Evolutionary conservation across 345 rosid species (phyloP).

Genomic region (Bruguiera parviflora): DNA sequence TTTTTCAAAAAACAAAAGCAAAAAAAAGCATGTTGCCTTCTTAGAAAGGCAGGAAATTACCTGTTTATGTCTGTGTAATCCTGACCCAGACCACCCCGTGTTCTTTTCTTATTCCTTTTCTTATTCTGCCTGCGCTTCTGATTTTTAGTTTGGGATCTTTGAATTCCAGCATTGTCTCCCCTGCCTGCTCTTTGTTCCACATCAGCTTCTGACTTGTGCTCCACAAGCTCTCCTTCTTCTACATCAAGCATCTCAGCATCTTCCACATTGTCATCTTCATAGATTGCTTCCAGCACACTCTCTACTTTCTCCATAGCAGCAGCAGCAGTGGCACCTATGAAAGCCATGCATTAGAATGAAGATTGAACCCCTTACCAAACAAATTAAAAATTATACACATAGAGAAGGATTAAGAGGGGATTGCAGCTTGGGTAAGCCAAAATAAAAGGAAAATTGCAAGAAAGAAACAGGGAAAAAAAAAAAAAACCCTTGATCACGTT

Average conservation of each 20-base stretch:
- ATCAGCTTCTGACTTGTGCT: slow-evolving; percentile 24
- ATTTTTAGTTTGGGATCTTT: slow-evolving; percentile 34
- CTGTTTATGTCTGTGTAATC: slow-evolving; percentile 55
- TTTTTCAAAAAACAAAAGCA: not conserved
- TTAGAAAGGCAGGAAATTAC: slow-evolving; percentile 22
- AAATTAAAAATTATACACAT: no score
- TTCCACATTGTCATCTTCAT: slow-evolving; percentile 43
- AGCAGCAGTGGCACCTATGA: not conserved
- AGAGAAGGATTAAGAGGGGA: no score
- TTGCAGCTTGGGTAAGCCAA: no score
- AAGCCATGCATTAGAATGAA: not conserved
- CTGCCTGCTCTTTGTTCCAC: slow-evolving; percentile 10
- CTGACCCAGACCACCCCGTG: slow-evolving; percentile 32
- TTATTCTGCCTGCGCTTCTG: slow-evolving; percentile 38
- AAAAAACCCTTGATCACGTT: no score
- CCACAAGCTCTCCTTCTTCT: slow-evolving; percentile 79
- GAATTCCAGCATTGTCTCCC: slow-evolving; percentile 24
- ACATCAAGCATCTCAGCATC: slow-evolving; percentile 74
- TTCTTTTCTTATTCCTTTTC: slow-evolving; percentile 50
- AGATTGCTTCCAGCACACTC: slow-evolving; percentile 47
- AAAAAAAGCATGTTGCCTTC: not conserved
- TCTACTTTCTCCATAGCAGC: slow-evolving; percentile 59
- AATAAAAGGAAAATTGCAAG: no score
- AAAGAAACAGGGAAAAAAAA: no score
- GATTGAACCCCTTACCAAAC: not conserved